These are phyloP conservation scores for Neonothopanus nambi DNA, from an alignment of 1,284 basidiomycete genomes.

Conservation along the genomic window DNA sequence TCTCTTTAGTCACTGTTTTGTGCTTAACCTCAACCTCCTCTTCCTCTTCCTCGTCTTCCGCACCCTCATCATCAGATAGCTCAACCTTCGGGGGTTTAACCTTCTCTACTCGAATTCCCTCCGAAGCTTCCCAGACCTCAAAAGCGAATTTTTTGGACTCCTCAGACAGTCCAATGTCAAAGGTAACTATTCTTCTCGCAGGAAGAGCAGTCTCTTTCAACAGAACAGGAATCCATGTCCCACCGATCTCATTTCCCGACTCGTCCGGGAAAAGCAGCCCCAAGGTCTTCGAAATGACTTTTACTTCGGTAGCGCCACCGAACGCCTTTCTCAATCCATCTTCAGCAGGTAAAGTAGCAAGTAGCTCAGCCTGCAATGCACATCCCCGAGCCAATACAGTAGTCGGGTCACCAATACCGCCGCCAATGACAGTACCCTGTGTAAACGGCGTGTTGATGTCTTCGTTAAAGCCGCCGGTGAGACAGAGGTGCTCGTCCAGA, in stretches of 20 bases:
- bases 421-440: slow-evolving; percentile 65
- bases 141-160: slow-evolving; percentile 61
- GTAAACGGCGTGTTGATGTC: slow-evolving; percentile 65
- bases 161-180: slow-evolving; percentile 69
- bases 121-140: slow-evolving; percentile 88
- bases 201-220: slow-evolving; percentile 80
- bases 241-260: slow-evolving; percentile 51
- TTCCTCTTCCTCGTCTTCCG: slow-evolving; percentile 66
- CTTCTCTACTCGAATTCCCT: slow-evolving; percentile 77
- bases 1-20: slow-evolving; percentile 64
- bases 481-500: slow-evolving; percentile 69
- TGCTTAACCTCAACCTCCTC: slow-evolving; percentile 66
- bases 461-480: slow-evolving; percentile 68
- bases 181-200: slow-evolving; percentile 66
- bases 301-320: slow-evolving; percentile 42
- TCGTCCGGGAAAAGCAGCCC: slow-evolving; percentile 80
- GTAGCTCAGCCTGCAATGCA: slow-evolving; percentile 82
- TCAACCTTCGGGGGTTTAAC: slow-evolving; percentile 52
- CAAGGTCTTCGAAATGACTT: slow-evolving; percentile 68
- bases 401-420: slow-evolving; percentile 80
- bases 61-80: slow-evolving; percentile 55
- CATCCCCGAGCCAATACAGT: slow-evolving; percentile 89
- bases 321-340: slow-evolving; percentile 54
- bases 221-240: slow-evolving; percentile 67
- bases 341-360: slow-evolving; percentile 47